Percentiles rank a stretch among this genome's conserved stretches.
These are phyloP conservation scores for Phyllosticta paracitricarpa DNA, from an alignment of 2,329 filamentous ascomycete species.

Conservation along the genomic window DNA sequence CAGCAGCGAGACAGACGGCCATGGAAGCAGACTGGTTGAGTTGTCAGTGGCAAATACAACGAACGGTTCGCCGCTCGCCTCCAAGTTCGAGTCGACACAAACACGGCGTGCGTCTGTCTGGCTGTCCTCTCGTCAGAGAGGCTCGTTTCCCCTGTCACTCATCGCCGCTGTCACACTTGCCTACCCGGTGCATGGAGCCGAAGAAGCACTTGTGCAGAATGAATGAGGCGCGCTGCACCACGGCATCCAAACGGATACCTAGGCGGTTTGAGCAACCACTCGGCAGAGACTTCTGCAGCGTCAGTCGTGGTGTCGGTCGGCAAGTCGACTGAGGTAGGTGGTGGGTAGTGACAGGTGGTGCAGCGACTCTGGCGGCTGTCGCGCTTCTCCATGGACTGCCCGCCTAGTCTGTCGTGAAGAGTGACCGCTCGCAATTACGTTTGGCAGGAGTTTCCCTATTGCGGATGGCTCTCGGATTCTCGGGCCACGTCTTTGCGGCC, in stretches of 20 bases:
- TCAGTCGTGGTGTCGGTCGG: neutral
- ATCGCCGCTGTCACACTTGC: neutral
- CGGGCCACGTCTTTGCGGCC: neutral
- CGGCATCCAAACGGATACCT: neutral
- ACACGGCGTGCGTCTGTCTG: neutral
- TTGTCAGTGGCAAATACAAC: neutral
- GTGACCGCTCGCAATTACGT: neutral
- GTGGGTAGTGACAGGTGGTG: neutral
- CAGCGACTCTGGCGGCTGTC: neutral
- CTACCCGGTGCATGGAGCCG: neutral
- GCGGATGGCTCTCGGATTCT: neutral
- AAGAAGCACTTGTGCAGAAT: neutral
- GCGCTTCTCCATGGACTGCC: neutral
- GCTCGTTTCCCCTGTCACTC: neutral
- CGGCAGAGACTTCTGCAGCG: neutral
- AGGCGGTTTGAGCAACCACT: neutral
- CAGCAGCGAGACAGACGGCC: neutral
- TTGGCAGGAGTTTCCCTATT: neutral
- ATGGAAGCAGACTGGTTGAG: neutral
- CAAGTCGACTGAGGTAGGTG: neutral
- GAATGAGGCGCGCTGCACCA: neutral
- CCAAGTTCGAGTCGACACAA: neutral
- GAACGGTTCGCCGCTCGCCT: neutral
- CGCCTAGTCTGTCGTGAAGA: neutral
- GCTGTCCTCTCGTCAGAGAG: neutral